A percentile compares a stretch with the other conserved stretches of the same genome.
phyloP scores from a whole-genome alignment of 495 filamentous ascomycete species.

The Penicillium silybi region DNA sequence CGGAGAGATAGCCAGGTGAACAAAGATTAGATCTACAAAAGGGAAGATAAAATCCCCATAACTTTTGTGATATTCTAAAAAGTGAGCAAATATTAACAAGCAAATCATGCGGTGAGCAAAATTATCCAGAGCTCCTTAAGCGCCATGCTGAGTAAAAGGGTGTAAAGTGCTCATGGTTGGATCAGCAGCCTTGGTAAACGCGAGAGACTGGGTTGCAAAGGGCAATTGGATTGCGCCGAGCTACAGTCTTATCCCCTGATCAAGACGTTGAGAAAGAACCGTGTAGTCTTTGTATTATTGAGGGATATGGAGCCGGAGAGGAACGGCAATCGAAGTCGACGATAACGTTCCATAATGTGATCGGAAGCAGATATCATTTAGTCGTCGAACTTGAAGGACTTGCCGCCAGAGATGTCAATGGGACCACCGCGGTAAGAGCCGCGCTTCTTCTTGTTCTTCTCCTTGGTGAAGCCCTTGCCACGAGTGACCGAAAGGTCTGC shows the following conservation, averaged over 20 bases:
- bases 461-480: slow-evolving; percentile 98
- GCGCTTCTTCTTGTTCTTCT: slow-evolving; percentile 94
- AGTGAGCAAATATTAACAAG: slow-evolving; percentile 13
- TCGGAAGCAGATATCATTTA: slow-evolving; percentile 33
- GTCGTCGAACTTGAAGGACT: slow-evolving; percentile 85
- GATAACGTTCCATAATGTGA: neutral
- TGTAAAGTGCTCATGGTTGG: neutral
- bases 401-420: slow-evolving; percentile 66
- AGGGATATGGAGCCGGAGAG: neutral
- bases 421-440: slow-evolving; percentile 82
- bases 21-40: neutral
- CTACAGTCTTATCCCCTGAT: neutral
- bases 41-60: slow-evolving; percentile 1
- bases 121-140: slow-evolving; percentile 24
- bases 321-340: neutral
- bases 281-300: neutral
- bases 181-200: neutral
- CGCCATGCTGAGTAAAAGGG: slow-evolving; percentile 27
- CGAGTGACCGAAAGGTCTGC: slow-evolving; percentile 84
- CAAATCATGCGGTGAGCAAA: slow-evolving; percentile 5
- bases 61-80: slow-evolving; percentile 19
- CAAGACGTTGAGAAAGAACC: neutral
- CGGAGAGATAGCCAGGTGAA: slow-evolving; percentile 10
- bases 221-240: neutral
- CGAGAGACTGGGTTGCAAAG: neutral